These are phyloP conservation scores for Mrakia frigida DNA, from an alignment of 768 basidiomycete species.

Conservation along the genomic window DNA sequence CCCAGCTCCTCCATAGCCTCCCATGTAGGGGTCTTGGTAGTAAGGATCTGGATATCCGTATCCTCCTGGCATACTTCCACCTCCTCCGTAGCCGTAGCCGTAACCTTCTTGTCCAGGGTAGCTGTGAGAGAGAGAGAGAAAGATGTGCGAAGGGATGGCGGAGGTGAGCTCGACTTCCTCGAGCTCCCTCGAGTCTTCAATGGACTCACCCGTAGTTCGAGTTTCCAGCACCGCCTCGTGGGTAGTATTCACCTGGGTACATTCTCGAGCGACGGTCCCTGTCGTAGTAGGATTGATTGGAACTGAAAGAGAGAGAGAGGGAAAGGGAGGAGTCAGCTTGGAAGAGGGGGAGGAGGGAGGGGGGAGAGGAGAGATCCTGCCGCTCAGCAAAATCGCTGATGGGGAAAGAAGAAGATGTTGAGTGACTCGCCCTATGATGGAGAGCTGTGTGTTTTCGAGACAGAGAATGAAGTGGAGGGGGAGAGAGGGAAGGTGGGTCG, in stretches of 20 bases:
- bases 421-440: neutral
- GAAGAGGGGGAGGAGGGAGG: neutral
- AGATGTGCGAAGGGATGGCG: neutral
- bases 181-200: neutral
- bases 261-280: conserved; percentile 7
- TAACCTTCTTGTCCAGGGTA: neutral
- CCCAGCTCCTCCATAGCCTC: neutral
- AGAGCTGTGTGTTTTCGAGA: neutral
- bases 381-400: neutral
- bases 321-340: neutral
- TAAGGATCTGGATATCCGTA: neutral
- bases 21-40: neutral
- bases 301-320: neutral
- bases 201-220: conserved; percentile 8
- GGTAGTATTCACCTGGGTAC: neutral
- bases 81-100: neutral
- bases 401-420: neutral
- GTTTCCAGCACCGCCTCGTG: neutral
- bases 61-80: neutral
- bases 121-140: no score
- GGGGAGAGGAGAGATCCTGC: neutral
- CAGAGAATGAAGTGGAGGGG: no score
- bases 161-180: neutral
- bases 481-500: neutral
- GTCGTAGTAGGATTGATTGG: conserved; percentile 8